Percentiles rank a stretch among this genome's conserved stretches.
Conservation (phyloP, 148 eudicot species). For the Silene latifolia region DNA sequence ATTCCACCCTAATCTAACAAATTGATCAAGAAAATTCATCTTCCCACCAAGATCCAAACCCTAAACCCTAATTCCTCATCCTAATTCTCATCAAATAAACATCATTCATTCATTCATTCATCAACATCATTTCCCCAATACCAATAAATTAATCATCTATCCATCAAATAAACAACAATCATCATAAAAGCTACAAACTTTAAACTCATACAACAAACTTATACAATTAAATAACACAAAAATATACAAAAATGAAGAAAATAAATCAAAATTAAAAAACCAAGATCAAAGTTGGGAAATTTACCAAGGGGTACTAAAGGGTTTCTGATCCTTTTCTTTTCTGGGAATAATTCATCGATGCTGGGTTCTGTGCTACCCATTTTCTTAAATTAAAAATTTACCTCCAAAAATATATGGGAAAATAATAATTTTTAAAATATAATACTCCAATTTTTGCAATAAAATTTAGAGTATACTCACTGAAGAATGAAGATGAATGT, state of each 20-base stretch:
- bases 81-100: not conserved
- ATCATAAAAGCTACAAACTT: slow-evolving; percentile 7
- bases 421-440: not conserved
- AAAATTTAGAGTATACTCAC: no score
- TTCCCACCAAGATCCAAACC: slow-evolving; percentile 10
- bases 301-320: slow-evolving; percentile 81
- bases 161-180: not conserved
- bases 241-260: not conserved
- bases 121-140: not conserved
- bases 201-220: not conserved
- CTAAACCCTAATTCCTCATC: not conserved
- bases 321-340: slow-evolving; percentile 58
- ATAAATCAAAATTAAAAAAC: not conserved
- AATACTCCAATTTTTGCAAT: no score
- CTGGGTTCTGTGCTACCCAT: slow-evolving; percentile 13
- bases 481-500: no score
- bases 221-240: not conserved
- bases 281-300: not conserved
- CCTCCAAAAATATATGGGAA: not conserved
- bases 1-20: not conserved
- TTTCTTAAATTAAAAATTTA: not conserved
- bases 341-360: slow-evolving; percentile 34
- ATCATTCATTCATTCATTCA: not conserved
- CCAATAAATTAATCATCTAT: not conserved
- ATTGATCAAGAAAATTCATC: not conserved